Percentiles rank a stretch among this genome's conserved stretches.
These are phyloP conservation scores for Mimosa bimucronata DNA, from an alignment of 306 rosid species.

Conservation along the genomic window DNA sequence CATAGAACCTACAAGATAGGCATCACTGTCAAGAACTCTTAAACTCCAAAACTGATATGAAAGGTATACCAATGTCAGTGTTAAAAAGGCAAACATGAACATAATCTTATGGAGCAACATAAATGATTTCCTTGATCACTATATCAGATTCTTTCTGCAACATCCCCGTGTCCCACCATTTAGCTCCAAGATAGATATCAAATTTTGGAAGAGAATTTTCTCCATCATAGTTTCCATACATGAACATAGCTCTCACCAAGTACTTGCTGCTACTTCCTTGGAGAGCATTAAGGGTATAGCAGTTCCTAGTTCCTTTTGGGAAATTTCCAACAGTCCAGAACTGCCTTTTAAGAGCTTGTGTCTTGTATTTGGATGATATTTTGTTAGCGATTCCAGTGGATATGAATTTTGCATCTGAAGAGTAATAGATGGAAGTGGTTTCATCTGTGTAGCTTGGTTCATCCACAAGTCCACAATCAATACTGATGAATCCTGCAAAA, in stretches of 20 bases:
- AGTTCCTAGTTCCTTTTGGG: constrained; percentile 44
- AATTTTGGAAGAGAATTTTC: constrained; percentile 40
- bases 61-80: constrained; percentile 47
- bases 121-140: constrained; percentile 46
- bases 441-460: constrained; percentile 47
- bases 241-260: constrained; percentile 45
- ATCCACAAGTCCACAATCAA: constrained; percentile 45
- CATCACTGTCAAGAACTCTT: constrained; percentile 48
- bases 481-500: constrained; percentile 46
- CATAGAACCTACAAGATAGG: constrained; percentile 35
- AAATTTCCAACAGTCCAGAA: constrained; percentile 51
- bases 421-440: constrained; percentile 39
- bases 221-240: constrained; percentile 46
- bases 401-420: constrained; percentile 39
- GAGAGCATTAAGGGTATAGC: constrained; percentile 40
- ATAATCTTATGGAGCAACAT: constrained; percentile 38
- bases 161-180: constrained; percentile 37
- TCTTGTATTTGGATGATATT: constrained; percentile 34
- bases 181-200: constrained; percentile 46
- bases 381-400: constrained; percentile 31
- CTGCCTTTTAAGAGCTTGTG: constrained; percentile 29
- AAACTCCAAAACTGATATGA: constrained; percentile 48
- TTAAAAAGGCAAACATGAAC: constrained; percentile 44
- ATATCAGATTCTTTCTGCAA: constrained; percentile 38
- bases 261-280: constrained; percentile 40